A percentile compares a stretch with the other conserved stretches of the same genome.
Evolutionary conservation across 148 eudicot species (phyloP).

Genomic region (Dianthus caryophyllus): DNA sequence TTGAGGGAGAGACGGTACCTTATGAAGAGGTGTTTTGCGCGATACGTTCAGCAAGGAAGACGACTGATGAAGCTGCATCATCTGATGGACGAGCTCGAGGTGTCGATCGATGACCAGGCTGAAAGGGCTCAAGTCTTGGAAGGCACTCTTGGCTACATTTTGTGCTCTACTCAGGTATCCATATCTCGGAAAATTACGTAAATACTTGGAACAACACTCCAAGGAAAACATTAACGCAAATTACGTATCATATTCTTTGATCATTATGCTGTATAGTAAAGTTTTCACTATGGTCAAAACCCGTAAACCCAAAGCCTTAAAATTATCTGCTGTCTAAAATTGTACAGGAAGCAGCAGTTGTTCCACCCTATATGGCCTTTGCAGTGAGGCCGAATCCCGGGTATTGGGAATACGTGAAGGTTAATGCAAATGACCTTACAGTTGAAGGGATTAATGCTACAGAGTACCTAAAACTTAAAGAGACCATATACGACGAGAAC

Average conservation of each 20-base stretch:
- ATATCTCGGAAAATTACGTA: too few species aligned
- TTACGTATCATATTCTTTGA: too few species aligned
- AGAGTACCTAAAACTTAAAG: slow-evolving; percentile 77
- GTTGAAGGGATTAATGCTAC: slow-evolving; percentile 64
- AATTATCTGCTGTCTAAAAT: slow-evolving; percentile 1
- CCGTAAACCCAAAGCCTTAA: not conserved
- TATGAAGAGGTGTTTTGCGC: slow-evolving; percentile 72
- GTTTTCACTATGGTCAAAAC: too few species aligned
- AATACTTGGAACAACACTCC: too few species aligned
- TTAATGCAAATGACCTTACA: slow-evolving; percentile 56
- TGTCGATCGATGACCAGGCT: slow-evolving; percentile 43
- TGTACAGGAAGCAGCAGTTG: slow-evolving; percentile 87
- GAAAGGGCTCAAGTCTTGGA: slow-evolving; percentile 61
- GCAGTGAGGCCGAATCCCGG: slow-evolving; percentile 88
- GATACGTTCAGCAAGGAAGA: slow-evolving; percentile 61
- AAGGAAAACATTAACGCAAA: too few species aligned
- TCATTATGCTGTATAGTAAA: not conserved
- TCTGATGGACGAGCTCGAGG: slow-evolving; percentile 76
- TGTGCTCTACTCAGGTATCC: slow-evolving; percentile 74
- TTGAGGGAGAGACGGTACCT: slow-evolving; percentile 70
- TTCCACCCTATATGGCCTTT: slow-evolving; percentile 80
- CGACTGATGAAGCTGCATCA: slow-evolving; percentile 74
- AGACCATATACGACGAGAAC: slow-evolving; percentile 58
- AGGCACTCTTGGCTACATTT: slow-evolving; percentile 80
- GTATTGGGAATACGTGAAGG: slow-evolving; percentile 80